Conservation (phyloP, 2,329 filamentous ascomycete genomes). For the Beauveria rudraprayagi region DNA sequence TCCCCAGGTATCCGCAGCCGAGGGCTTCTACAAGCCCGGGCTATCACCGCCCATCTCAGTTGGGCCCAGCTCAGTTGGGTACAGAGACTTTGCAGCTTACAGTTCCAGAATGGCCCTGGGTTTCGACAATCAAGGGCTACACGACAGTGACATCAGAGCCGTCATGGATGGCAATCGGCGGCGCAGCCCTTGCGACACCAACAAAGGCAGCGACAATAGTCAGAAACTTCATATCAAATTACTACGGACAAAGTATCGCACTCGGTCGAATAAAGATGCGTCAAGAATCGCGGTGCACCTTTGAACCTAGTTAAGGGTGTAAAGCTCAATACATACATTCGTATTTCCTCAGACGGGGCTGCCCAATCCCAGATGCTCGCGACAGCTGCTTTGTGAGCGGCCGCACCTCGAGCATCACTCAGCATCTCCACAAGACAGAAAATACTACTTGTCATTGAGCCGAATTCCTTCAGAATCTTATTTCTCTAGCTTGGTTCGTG, state of each 20-base stretch:
- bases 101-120: conserved; percentile 30
- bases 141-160: conserved; percentile 22
- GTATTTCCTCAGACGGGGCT: not conserved
- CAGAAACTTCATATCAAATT: conserved; percentile 10
- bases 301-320: no score
- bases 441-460: not conserved
- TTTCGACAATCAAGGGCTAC: conserved; percentile 33
- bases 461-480: not conserved
- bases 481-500: not conserved
- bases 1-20: conserved; percentile 39
- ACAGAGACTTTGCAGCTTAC: conserved; percentile 31
- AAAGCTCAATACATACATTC: not conserved
- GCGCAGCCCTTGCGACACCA: conserved; percentile 13
- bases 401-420: not conserved
- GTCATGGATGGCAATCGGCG: conserved; percentile 11
- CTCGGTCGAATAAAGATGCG: not conserved
- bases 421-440: not conserved
- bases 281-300: no score
- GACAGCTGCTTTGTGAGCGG: not conserved
- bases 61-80: conserved; percentile 29
- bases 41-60: conserved; percentile 36
- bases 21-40: conserved; percentile 34
- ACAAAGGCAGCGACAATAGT: conserved; percentile 13
- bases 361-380: not conserved
- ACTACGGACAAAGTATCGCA: no score